A percentile compares a stretch with the other conserved stretches of the same genome.
phyloP scores from a whole-genome alignment of 2,329 filamentous ascomycete species.

The Aureobasidium subglaciale region DNA sequence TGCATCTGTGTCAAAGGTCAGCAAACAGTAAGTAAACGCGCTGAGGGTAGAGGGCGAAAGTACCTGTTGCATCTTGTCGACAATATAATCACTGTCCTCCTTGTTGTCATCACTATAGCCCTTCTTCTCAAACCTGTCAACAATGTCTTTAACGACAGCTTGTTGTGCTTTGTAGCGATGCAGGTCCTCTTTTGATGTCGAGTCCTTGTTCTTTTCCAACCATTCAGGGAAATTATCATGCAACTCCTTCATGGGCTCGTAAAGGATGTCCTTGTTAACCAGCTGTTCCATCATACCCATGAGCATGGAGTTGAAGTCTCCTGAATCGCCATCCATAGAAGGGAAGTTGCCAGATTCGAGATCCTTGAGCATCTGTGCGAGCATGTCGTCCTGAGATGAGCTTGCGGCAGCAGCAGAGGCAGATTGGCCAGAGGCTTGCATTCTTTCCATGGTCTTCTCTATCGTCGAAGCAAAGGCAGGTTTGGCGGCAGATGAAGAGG shows the following conservation, averaged over 20 bases:
- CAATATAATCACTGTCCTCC: constrained; percentile 81
- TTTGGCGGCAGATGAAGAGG: constrained; percentile 4
- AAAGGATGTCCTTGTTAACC: constrained; percentile 95
- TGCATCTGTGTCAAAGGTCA: constrained; percentile 68
- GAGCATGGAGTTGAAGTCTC: constrained; percentile 90
- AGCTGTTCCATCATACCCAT: constrained; percentile 98
- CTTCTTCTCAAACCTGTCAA: constrained; percentile 75
- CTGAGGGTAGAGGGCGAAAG: constrained; percentile 21
- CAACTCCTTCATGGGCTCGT: constrained; percentile 97
- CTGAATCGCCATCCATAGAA: constrained; percentile 53
- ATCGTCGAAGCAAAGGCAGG: constrained; percentile 82
- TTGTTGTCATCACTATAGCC: constrained; percentile 77
- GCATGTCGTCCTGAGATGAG: constrained; percentile 63
- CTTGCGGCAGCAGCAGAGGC: constrained; percentile 57
- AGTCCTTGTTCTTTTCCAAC: constrained; percentile 69
- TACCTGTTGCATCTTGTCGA: constrained; percentile 97
- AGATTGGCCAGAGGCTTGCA: constrained; percentile 81
- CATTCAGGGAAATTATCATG: constrained; percentile 86
- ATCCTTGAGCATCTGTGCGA: constrained; percentile 88
- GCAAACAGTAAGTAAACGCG: background rate
- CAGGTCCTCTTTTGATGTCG: constrained; percentile 60
- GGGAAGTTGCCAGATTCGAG: constrained; percentile 59
- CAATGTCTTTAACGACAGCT: constrained; percentile 73
- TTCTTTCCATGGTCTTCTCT: constrained; percentile 86
- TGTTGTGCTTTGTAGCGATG: constrained; percentile 77